These are phyloP conservation scores for Fomes fomentarius DNA, from an alignment of 1,284 basidiomycete genomes.

Conservation along the genomic window DNA sequence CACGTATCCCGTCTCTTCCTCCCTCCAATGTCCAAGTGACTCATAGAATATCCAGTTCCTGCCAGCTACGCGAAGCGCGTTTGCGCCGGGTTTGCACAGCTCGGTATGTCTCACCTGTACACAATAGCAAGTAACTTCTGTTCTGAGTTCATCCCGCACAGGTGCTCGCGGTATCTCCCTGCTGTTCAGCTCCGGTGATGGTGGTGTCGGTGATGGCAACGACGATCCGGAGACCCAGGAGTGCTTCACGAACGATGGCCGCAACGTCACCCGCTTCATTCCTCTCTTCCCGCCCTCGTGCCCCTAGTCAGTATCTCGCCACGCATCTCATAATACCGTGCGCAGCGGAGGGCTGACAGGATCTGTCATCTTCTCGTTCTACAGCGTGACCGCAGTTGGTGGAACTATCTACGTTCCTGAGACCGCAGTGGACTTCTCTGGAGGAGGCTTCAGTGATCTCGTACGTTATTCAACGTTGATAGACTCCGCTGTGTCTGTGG, in stretches of 20 bases:
- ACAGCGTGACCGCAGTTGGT: constrained; percentile 61
- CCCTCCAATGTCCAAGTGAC: background rate
- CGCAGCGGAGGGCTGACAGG: background rate
- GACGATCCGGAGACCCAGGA: constrained; percentile 48
- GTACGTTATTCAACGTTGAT: constrained; percentile 36
- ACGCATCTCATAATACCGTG: too few relatives aligned
- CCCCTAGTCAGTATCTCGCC: constrained; percentile 43
- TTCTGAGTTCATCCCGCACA: constrained; percentile 20
- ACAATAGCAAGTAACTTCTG: background rate
- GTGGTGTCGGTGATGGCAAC: constrained; percentile 69
- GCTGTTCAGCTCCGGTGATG: constrained; percentile 67
- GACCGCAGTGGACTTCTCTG: constrained; percentile 57
- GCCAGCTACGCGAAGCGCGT: constrained; percentile 60
- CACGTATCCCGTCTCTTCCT: constrained; percentile 24
- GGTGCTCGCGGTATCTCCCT: constrained; percentile 69
- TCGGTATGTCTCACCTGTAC: constrained; percentile 43
- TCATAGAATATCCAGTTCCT: constrained; percentile 48
- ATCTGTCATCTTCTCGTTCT: background rate
- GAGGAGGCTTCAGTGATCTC: constrained; percentile 71
- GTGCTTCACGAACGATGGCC: constrained; percentile 65
- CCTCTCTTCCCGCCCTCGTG: constrained; percentile 63
- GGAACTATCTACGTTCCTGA: constrained; percentile 62
- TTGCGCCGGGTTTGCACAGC: constrained; percentile 65
- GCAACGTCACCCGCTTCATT: constrained; percentile 55
- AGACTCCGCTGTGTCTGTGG: too few relatives aligned